These are phyloP conservation scores for Crucihimalaya himalaica DNA, from an alignment of 345 rosid genomes.

Conservation along the genomic window DNA sequence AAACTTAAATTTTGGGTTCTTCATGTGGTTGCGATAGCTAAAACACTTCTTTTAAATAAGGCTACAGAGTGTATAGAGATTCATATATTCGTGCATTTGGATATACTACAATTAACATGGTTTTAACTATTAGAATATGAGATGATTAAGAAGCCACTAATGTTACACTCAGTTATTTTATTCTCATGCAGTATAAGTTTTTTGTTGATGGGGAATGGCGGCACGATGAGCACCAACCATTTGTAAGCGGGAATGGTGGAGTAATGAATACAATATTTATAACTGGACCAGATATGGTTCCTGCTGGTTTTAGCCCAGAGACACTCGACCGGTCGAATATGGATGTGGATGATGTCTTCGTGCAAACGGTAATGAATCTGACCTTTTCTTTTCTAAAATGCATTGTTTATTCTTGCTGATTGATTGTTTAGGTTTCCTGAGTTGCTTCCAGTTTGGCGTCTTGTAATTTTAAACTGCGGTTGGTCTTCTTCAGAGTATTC, in stretches of 20 bases:
- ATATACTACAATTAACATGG: background rate
- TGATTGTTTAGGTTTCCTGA: background rate
- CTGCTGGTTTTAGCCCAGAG: conserved; percentile 45
- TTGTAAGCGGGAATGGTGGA: conserved; percentile 61
- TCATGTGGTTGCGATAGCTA: background rate
- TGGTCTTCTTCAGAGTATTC: background rate
- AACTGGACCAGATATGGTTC: conserved; percentile 48
- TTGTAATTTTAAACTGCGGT: background rate
- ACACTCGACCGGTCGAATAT: conserved; percentile 54
- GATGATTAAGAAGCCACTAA: conserved; percentile 20
- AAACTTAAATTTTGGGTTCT: background rate
- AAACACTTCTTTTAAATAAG: background rate
- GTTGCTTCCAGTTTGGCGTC: background rate
- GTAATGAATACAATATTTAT: conserved; percentile 67
- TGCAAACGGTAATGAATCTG: conserved; percentile 49
- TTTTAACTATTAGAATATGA: background rate
- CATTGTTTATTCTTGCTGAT: background rate
- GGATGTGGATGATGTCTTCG: conserved; percentile 75
- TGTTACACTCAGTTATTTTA: conserved; percentile 34
- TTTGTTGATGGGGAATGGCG: conserved; percentile 92
- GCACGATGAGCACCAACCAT: conserved; percentile 75
- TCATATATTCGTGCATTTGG: background rate
- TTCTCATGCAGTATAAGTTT: conserved; percentile 80
- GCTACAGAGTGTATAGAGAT: background rate
- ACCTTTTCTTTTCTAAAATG: conserved; percentile 6